phyloP scores from a whole-genome alignment of 176 grass and related monocot genomes.

The Leersia perrieri region DNA sequence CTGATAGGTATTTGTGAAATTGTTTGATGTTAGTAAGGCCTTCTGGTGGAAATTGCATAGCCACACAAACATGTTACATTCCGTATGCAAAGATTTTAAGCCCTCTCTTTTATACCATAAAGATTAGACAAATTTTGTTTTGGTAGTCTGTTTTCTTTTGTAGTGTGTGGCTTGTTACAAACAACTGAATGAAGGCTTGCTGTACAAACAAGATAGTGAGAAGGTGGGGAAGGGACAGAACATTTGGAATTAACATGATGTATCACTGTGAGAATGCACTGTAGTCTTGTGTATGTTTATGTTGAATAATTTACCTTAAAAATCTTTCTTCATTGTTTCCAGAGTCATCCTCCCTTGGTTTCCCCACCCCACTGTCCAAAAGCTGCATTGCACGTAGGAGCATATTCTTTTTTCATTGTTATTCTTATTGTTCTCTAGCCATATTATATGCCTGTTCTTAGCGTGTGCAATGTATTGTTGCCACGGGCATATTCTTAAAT shows the following conservation, averaged over 20 bases:
- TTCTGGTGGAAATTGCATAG: not conserved
- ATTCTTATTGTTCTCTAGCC: not conserved
- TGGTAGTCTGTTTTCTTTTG: not conserved
- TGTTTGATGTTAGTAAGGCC: not conserved
- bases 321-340: not conserved
- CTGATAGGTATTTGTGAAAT: not conserved
- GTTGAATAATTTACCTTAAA: not conserved
- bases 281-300: not conserved
- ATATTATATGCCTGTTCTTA: constrained; percentile 14
- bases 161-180: not conserved
- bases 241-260: not conserved
- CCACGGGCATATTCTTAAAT: not conserved
- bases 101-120: not conserved
- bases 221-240: not conserved
- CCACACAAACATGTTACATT: not conserved
- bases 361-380: not conserved
- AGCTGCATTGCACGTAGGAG: not conserved
- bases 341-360: not conserved
- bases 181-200: not conserved
- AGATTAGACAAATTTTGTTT: not conserved
- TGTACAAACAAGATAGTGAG: not conserved
- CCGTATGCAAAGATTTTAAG: not conserved
- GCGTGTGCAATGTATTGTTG: not conserved
- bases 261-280: not conserved
- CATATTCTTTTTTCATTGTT: no score